These are phyloP conservation scores for Populus hybrid DNA, from an alignment of 441 rosid genomes.

Conservation along the genomic window DNA sequence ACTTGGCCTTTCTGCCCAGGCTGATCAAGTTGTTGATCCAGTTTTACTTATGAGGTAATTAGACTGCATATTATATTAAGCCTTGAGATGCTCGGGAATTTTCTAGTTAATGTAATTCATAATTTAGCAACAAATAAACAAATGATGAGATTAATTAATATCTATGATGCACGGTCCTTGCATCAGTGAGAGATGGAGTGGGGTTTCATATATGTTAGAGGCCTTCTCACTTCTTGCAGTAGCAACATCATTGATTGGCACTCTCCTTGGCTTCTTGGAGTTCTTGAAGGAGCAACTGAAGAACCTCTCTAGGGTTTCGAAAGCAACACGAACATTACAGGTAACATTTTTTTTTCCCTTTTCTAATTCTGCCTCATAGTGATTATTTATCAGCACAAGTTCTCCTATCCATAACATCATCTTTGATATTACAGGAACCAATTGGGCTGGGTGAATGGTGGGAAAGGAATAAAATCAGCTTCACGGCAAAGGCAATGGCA, in stretches of 20 bases:
- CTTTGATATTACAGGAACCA: slow-evolving; percentile 17
- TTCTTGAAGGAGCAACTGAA: slow-evolving; percentile 62
- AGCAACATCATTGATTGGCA: slow-evolving; percentile 57
- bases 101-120: neutral
- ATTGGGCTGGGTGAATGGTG: slow-evolving; percentile 29
- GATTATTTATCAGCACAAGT: neutral
- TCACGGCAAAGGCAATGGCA: slow-evolving; percentile 45
- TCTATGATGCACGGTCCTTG: neutral
- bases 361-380: neutral
- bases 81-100: neutral
- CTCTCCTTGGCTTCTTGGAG: slow-evolving; percentile 56
- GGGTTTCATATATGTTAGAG: slow-evolving; percentile 50
- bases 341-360: neutral
- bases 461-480: slow-evolving; percentile 38
- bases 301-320: slow-evolving; percentile 16
- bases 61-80: neutral
- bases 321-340: slow-evolving; percentile 18
- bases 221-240: slow-evolving; percentile 61
- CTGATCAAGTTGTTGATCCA: slow-evolving; percentile 45
- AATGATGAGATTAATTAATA: neutral
- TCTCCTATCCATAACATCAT: neutral
- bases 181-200: slow-evolving; percentile 44
- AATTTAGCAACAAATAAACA: neutral
- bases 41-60: slow-evolving; percentile 45
- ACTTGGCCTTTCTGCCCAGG: slow-evolving; percentile 42